These are phyloP conservation scores for Mucuna pruriens DNA, from an alignment of 306 rosid genomes.

Conservation along the genomic window DNA sequence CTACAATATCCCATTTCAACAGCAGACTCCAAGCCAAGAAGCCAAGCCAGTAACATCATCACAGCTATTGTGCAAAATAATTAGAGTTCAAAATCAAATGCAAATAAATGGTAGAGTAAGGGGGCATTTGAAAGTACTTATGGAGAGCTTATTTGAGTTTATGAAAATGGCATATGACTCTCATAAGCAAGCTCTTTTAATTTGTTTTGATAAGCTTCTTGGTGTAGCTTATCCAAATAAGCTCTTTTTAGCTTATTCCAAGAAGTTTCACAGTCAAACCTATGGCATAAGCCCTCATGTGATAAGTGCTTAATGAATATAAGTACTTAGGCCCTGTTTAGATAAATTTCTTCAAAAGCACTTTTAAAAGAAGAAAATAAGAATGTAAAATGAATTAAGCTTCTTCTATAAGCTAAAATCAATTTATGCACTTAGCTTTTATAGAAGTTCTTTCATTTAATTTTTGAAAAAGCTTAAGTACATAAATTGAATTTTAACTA, in stretches of 20 bases:
- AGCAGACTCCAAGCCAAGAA: background rate
- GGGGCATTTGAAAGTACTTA: background rate
- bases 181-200: background rate
- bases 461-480: background rate
- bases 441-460: background rate
- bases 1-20: constrained; percentile 9
- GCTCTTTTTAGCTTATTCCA: background rate
- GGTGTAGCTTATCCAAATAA: background rate
- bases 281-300: background rate
- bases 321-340: background rate
- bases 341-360: background rate
- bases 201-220: background rate
- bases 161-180: background rate
- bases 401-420: background rate
- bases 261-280: background rate
- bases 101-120: background rate
- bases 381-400: background rate
- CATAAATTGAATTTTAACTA: background rate
- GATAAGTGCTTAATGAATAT: background rate
- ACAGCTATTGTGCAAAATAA: constrained; percentile 1
- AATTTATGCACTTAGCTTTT: background rate
- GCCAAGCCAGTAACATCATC: background rate
- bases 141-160: background rate
- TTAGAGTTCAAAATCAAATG: constrained; percentile 24
- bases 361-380: background rate